phyloP scores from a whole-genome alignment of 2,329 filamentous ascomycete genomes.

The Cercospora nicotianae region DNA sequence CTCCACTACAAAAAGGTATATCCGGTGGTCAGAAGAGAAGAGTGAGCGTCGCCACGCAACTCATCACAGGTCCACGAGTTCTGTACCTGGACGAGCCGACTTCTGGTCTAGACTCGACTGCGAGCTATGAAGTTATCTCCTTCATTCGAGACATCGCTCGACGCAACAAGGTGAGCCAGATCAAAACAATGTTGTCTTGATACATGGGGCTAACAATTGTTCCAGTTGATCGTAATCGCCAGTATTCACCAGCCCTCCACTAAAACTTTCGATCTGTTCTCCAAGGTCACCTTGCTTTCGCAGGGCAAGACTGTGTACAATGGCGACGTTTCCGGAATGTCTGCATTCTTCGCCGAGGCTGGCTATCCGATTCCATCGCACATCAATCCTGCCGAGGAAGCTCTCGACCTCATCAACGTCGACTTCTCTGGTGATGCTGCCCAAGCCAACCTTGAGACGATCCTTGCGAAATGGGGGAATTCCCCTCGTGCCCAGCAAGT shows the following conservation, averaged over 20 bases:
- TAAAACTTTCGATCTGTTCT: constrained; percentile 72
- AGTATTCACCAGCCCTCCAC: constrained; percentile 83
- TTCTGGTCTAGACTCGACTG: constrained; percentile 74
- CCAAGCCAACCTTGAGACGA: constrained; percentile 46
- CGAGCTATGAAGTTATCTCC: constrained; percentile 70
- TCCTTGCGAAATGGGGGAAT: constrained; percentile 55
- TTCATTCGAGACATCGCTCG: constrained; percentile 65
- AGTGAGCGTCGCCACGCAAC: constrained; percentile 72
- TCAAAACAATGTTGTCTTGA: neutral
- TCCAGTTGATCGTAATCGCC: constrained; percentile 69
- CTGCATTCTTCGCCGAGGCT: constrained; percentile 60
- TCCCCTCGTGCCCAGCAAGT: constrained; percentile 39
- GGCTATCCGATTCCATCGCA: constrained; percentile 63
- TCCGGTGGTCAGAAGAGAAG: constrained; percentile 80
- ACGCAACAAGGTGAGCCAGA: constrained; percentile 58
- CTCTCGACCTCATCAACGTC: constrained; percentile 72
- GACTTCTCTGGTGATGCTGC: constrained; percentile 60
- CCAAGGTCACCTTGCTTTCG: constrained; percentile 71
- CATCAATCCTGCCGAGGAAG: constrained; percentile 73
- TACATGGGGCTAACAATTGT: neutral
- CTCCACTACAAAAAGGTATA: constrained; percentile 75
- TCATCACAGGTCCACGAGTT: constrained; percentile 75
- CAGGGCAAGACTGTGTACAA: constrained; percentile 69
- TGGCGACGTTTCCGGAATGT: constrained; percentile 57
- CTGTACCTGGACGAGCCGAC: constrained; percentile 82